Base-by-base conservation (phyloP, 1,139 yeast genomes). In the Kodamaea suecica region DNA sequence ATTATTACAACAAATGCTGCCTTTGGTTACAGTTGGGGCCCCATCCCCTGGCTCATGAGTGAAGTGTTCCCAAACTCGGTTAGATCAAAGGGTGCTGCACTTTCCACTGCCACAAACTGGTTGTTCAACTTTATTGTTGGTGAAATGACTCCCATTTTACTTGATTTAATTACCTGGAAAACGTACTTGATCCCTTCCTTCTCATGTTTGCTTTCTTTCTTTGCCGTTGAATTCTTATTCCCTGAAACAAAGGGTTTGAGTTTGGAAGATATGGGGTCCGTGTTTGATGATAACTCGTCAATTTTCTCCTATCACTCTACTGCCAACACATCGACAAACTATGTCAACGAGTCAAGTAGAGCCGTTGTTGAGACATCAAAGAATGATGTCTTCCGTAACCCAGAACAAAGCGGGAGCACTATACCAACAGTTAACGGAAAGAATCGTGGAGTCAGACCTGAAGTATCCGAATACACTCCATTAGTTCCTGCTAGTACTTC, bases 41-140 rank as follows among this genome's bases (percentile, higher is more conserved):
- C 97, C 3, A 81, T 90, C 41, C 95, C 96, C 5, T 88, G 97
- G 97, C 70, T 90, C 49, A 82, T 86, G 62, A 87, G 88, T 31
- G 97, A 88, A 62, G 90, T 90, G 36, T 73, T 90, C 39, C 97
- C 97, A 0, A 75, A 85, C 41, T 70, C 81, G 16, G 88, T 88
- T n/a, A 75, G 97, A 41, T 88, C 95, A 5, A 85, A 88, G 51
- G 95, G 95, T 33, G 95, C 96, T 0, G 87, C 95, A 1, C 64
- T 87, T 44, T 82, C 95, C 0, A 88, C 96, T 0, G 95, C 95
- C 1, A 80, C 95, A 7, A 88, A 88, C 57, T 90, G 97, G 97
- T 75, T 86, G n/a, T 88, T 86, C 63, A 88, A 88, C 61, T 88
- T 87, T 65, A 63, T 88, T 31, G 97, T 88, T 15, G 97, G 97